Evolutionary conservation across 1,139 yeast species (phyloP), one percentile per base, ranked within the genome.

Genomic region (Nakaseomyces bracarensis): DNA sequence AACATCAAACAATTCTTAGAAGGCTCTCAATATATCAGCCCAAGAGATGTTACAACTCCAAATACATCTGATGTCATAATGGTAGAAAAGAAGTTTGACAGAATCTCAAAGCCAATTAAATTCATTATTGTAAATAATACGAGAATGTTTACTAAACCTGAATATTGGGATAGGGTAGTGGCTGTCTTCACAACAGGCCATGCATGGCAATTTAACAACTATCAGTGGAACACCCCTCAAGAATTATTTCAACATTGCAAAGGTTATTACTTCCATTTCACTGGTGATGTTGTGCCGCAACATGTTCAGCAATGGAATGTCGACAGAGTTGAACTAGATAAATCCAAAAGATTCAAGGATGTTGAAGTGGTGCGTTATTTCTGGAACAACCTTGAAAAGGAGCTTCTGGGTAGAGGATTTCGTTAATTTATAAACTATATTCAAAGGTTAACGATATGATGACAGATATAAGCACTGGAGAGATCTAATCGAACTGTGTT

Each of bases 151-250:
- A 80, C 83, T 20, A 89, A 87, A 58, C 95, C 95, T 3, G 98
- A 91, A 58, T 87, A 93, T 64, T 91, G 99, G 99, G 86, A 82
- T 55, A 73, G 98, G 46, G 96, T 93, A 1, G 84, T 91, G 39
- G 97, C 95, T 0, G 85, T 91, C 27, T 83, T 91, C 66, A 91
- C 96, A 13, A 91, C 97, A 2, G 98, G 99, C 14, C 98, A 91
- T 66, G 73, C 81, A 42, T 91, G 99, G 99, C 99, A 91, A 65
- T 85, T 91, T 64, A 77, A 84, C 55, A 78, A 80, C 54, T 91
- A 91, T 64, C 83, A 82, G 57, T 83, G 87, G 75, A 72, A 79
- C 28, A 77, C 80, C 46, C 96, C 98, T 1, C 79, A 82, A 47
- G 69, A 71, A 31, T 69, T 91, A 49, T 93, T 91, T 63, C 94